phyloP scores from a whole-genome alignment of 1,284 basidiomycete species.

The Inonotus hispidus region DNA sequence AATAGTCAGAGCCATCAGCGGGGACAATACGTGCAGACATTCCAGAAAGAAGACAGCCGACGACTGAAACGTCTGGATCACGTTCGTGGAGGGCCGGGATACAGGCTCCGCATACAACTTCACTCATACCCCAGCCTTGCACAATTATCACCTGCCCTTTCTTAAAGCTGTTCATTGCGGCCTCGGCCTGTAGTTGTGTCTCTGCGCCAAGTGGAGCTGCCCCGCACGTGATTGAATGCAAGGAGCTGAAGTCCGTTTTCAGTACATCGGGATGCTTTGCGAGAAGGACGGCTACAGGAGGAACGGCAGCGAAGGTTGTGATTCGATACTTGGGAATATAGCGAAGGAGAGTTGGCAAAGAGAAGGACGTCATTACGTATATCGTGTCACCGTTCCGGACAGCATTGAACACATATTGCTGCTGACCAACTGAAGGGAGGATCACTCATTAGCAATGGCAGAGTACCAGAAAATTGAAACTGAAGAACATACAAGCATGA shows the following conservation, averaged over 20 bases:
- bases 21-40: constrained; percentile 55
- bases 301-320: constrained; percentile 41
- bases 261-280: constrained; percentile 32
- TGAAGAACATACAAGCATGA: constrained; percentile 19
- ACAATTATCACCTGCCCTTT: constrained; percentile 1
- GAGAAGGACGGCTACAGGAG: constrained; percentile 44
- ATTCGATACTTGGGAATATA: constrained; percentile 37
- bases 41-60: constrained; percentile 50
- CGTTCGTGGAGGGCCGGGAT: neutral
- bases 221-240: constrained; percentile 41
- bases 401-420: neutral
- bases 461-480: neutral
- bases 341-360: constrained; percentile 4
- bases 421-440: neutral
- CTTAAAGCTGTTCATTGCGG: constrained; percentile 24
- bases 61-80: constrained; percentile 16
- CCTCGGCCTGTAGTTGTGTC: constrained; percentile 31
- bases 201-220: constrained; percentile 45
- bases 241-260: constrained; percentile 39
- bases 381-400: constrained; percentile 5
- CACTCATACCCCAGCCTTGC: constrained; percentile 17
- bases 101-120: neutral
- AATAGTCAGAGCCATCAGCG: constrained; percentile 51
- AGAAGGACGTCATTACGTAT: constrained; percentile 11
- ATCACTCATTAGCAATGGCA: neutral